Evolutionary conservation across 495 filamentous ascomycete genomes (phyloP).

Genomic region (Penicillium waksmanii): DNA sequence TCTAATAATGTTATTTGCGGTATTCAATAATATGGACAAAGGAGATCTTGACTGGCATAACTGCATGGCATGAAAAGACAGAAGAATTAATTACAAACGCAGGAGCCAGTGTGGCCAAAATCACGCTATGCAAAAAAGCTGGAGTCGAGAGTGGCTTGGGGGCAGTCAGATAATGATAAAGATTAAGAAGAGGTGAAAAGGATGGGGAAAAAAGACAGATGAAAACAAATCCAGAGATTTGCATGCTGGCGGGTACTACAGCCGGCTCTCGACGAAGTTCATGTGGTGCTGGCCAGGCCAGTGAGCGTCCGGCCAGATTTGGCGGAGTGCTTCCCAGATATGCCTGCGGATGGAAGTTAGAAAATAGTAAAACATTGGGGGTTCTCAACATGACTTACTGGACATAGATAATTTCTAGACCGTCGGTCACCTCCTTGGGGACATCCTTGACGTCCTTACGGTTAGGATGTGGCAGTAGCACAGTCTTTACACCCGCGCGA

Average conservation of each 20-base stretch:
- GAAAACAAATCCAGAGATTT: neutral
- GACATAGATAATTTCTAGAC: constrained; percentile 87
- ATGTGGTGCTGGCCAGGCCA: constrained; percentile 73
- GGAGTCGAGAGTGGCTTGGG: constrained; percentile 13
- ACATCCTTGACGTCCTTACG: constrained; percentile 92
- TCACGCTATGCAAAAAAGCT: constrained; percentile 34
- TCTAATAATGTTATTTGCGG: neutral
- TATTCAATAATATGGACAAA: constrained; percentile 15
- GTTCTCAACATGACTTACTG: constrained; percentile 56
- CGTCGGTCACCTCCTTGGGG: constrained; percentile 85
- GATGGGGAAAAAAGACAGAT: neutral
- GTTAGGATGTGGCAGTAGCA: constrained; percentile 86
- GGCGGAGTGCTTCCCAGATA: constrained; percentile 85
- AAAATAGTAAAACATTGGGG: constrained; percentile 2
- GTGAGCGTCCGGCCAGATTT: constrained; percentile 81
- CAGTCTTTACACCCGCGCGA: constrained; percentile 92
- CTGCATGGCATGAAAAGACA: constrained; percentile 5
- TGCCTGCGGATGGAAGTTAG: constrained; percentile 54
- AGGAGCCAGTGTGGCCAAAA: constrained; percentile 11
- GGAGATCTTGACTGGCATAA: constrained; percentile 12
- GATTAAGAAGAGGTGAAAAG: neutral
- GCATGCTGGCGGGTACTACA: constrained; percentile 36
- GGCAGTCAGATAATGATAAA: neutral
- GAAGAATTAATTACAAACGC: constrained; percentile 15
- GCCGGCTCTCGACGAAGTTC: constrained; percentile 63